Evolutionary conservation across 345 rosid genomes (phyloP), one percentile per base, ranked within the genome.

Genomic region (Durio zibethinus): DNA sequence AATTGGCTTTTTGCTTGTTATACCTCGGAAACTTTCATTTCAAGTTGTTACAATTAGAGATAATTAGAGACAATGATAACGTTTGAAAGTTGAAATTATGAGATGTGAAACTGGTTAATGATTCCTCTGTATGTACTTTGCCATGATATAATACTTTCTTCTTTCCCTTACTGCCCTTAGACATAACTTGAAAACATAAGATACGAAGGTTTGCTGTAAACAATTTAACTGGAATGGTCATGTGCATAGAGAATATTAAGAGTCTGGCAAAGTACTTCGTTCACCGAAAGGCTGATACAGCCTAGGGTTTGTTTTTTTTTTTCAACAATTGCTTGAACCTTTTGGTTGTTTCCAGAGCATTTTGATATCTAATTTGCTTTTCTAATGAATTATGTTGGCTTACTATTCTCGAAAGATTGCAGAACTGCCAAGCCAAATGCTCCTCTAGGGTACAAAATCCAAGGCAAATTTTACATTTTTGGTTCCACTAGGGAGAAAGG

Each of bases 81-180:
- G 12, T 8, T 56, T 8, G 8, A 59, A 11, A 11, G 16, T 12
- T 59, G 63, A 59, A 14, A 27, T 27, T 14, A 14, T 60, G 36
- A 27, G 9, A 60, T 0, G 5, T 27, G 20, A 27, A 27, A 12
- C 64, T 12, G 16, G 61, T 60, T 60, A 79, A 67, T 82, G 82
- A 40, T 59, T 87, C 85, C 86, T 52, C 86, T 52, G 27, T 33
- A 52, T 7, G 23, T 29, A 60, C 64, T n/a, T n/a, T n/a, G n/a
- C n/a, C n/a, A n/a, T n/a, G n/a, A n/a, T n/a, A n/a, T n/a, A n/a
- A n/a, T n/a, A n/a, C n/a, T n/a, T n/a, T n/a, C n/a, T n/a, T n/a
- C n/a, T n/a, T n/a, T n/a, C n/a, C n/a, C n/a, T n/a, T n/a, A n/a
- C n/a, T n/a, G n/a, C n/a, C n/a, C n/a, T n/a, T n/a, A n/a, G n/a